Base-by-base conservation (phyloP, 148 eudicot species). In the Gaultheria prostrata region DNA sequence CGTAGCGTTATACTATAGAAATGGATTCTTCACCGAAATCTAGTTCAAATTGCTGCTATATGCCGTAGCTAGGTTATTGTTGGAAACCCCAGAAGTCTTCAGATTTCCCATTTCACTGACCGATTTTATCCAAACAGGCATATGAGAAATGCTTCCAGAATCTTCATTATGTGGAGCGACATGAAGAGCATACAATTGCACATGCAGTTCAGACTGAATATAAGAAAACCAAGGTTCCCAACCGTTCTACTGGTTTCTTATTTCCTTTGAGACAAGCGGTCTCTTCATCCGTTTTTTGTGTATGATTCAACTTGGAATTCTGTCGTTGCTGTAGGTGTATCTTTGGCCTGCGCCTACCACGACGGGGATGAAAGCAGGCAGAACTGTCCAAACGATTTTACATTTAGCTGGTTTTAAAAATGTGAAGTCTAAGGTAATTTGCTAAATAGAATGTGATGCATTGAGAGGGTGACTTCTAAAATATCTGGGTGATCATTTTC, bases 151-250 rank as follows among this genome's bases (percentile, higher is more conserved):
- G 98, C 92, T 94, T 92, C 67, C 95, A 97, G 87, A 97, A 97
- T 89, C 97, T 96, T 65, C 97, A 96, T 83, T 88, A 89, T 39
- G 89, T 93, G 83, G 99, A 96, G 45, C 91, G 93, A 70, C 95
- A 97, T 69, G 98, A 97, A 89, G 94, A 92, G 61, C 98, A 94
- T 89, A 97, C 99, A 82, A 97, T 97, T 85, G 98, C 99, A 18
- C 99, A 97, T 89, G 98, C 99, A 61, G 83, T 94, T 76, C 97
- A 94, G 87, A 93, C 94, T 48, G 71, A 89, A 45, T 93, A 93
- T 89, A 97, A 97, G 92, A 97, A 93, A 85, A 97, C 99, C 75
- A 97, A 97, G 98, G 99, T 97, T 18, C 82, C 39, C 15, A 26
- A 43, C 65, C 63, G 14, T 79, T 73, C 63, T 82, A 63, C 50